Base-by-base conservation (phyloP, 2,329 filamentous ascomycete genomes). In the Paracoccidioides brasiliensis region DNA sequence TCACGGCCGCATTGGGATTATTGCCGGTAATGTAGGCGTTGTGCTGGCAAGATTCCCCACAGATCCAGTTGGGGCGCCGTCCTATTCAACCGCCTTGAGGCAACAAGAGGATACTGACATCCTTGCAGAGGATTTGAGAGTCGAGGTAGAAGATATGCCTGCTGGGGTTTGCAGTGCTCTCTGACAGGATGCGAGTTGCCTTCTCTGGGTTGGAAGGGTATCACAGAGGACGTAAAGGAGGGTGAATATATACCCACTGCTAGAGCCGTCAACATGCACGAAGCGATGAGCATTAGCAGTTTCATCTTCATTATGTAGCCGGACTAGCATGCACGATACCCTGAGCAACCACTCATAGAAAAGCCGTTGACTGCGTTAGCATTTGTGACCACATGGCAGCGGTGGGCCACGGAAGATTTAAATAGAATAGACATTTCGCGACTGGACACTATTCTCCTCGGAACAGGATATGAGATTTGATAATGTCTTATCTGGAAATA, bases 61-160 rank as follows among this genome's bases (percentile, higher is more conserved):
- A 7, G 56, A 61, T 10, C 74, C 74, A 0, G 59, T 58, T 0
- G 73, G 72, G 3, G 60, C 64, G 30, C 69, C 74, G 2, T 71
- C 59, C 74, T 74, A 76, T 54, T 67, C 53, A 54, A 74, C 76
- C 50, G 69, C 69, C 52, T 63, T 58, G 3, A 59, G 43, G 41
- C 64, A 67, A 51, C 64, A 64, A 22, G 22, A 41, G 5, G 35
- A 40, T 5, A 9, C 22, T 12, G 49, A n/a, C 49, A 52, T 52
- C 22, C 30, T 30, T 10, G 37, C 32, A 3, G 46, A 10, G n/a
- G 15, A 33, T 12, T 22, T 8, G 22, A n/a, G 38, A 15, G 12
- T 30, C n/a, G 28, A 12, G 12, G 10, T 4, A 42, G 22, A 15
- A 41, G 41, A 41, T 22, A n/a, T 42, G 10, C 15, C 22, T 35